Evolutionary conservation across 2,329 filamentous ascomycete species (phyloP).

Genomic region (Chaetothyriales sp.): DNA sequence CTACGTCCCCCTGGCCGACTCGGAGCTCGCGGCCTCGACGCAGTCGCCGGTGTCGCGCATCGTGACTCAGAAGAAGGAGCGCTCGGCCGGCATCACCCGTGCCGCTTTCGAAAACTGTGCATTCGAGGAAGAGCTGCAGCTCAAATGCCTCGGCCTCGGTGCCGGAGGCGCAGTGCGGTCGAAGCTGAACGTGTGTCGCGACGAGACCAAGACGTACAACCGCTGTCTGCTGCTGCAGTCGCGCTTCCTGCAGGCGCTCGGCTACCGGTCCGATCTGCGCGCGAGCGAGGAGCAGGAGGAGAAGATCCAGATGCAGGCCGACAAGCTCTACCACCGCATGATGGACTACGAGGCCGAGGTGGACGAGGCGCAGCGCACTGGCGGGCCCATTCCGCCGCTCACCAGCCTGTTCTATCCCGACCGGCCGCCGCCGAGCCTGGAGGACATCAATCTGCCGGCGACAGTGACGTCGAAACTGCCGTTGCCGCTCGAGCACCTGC

Average conservation of each 20-base stretch:
- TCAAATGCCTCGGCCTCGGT: slow-evolving; percentile 66
- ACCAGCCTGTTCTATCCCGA: slow-evolving; percentile 32
- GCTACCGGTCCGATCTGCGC: slow-evolving; percentile 48
- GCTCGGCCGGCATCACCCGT: slow-evolving; percentile 60
- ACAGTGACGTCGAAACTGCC: slow-evolving; percentile 13
- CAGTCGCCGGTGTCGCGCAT: slow-evolving; percentile 72
- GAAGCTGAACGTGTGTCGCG: slow-evolving; percentile 61
- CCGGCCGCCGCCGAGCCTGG: slow-evolving; percentile 22
- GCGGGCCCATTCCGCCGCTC: slow-evolving; percentile 29
- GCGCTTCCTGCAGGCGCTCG: slow-evolving; percentile 78
- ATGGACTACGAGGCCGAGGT: slow-evolving; percentile 63
- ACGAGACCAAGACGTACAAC: slow-evolving; percentile 64
- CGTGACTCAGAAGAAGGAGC: slow-evolving; percentile 69
- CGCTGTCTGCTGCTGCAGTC: slow-evolving; percentile 81
- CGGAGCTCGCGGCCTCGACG: slow-evolving; percentile 52
- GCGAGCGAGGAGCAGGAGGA: slow-evolving; percentile 53
- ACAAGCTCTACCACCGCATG: slow-evolving; percentile 79
- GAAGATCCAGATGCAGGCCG: slow-evolving; percentile 89
- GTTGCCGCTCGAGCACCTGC: slow-evolving; percentile 29
- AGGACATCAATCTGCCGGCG: slow-evolving; percentile 16
- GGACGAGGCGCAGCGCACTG: slow-evolving; percentile 41
- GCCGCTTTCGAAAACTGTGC: slow-evolving; percentile 91
- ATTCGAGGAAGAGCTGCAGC: slow-evolving; percentile 69
- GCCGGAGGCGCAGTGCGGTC: slow-evolving; percentile 40
- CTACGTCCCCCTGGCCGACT: slow-evolving; percentile 53